Evolutionary conservation across 1,284 basidiomycete species (phyloP), one percentile per base, ranked within the genome.

Genomic region (Omphalotus olearius): DNA sequence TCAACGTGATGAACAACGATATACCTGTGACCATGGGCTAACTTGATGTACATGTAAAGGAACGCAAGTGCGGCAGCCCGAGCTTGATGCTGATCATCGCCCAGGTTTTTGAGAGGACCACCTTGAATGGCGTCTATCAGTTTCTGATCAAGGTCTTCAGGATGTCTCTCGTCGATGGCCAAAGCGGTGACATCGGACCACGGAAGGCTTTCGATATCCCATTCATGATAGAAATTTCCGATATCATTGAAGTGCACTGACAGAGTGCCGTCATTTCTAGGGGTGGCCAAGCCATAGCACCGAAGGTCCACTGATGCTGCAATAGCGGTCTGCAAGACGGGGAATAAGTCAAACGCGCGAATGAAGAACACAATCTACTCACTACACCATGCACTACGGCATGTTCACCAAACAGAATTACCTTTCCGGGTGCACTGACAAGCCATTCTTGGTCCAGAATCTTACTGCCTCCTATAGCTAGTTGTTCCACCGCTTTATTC

Each of bases 331-430:
- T 94, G 59, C 42, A 48, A 18, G 56, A 53, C 14, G 48, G 43
- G 36, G 35, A 30, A 55, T 54, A n/a, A 51, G 44, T 36, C 16
- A 4, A 9, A 13, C 25, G n/a, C n/a, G 26, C 4, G 4, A 30
- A 45, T 25, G 14, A 45, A 30, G n/a, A n/a, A 20, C 13, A 9
- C 13, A 3, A 33, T 33, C 30, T 13, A 82, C 90, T 78, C 66
- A 93, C 91, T 50, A 95, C 90, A 51, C 97, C 97, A 66, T 99
- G 91, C 18, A 99, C 97, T 49, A 99, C 97, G 14, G 97, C 97
- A 70, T 99, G 97, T 71, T 99, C 97, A 49, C 97, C 97, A 60
- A 99, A 99, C 53, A 99, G 70, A 60, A 99, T 99, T 56, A 99
- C 91, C 69, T 99, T 99, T 41, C 97, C 97, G 6, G 97, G 97